Conservation (phyloP, 768 basidiomycete genomes). For the Collybia nuda region DNA sequence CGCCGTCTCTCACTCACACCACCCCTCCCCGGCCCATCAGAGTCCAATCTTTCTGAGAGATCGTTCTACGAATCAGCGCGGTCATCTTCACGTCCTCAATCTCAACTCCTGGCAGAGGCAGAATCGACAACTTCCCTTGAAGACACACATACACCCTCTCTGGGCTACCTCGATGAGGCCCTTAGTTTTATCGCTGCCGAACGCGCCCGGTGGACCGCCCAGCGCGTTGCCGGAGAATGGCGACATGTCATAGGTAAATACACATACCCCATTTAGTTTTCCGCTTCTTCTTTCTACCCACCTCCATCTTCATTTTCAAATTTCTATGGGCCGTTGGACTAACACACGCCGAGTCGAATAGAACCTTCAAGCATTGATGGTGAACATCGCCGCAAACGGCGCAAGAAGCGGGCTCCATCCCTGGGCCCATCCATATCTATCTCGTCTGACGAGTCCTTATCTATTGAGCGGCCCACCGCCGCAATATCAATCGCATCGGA, state of each 20-base stretch:
- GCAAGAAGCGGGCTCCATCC: conserved; percentile 22
- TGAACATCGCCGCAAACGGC: conserved; percentile 27
- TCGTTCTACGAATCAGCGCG: too few species aligned
- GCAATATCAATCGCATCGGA: too few species aligned
- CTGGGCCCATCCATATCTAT: background rate
- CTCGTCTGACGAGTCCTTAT: background rate
- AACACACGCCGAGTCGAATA: conserved; percentile 19
- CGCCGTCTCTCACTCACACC: background rate
- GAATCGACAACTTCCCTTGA: conserved; percentile 8
- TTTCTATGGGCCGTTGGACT: background rate
- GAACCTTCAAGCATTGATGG: conserved; percentile 16
- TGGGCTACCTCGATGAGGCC: conserved; percentile 73
- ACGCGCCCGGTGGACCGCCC: conserved; percentile 57
- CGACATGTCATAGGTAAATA: conserved; percentile 39
- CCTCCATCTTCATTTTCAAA: background rate
- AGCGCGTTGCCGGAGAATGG: conserved; percentile 30
- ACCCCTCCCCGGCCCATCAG: too few species aligned
- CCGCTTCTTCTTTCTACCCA: background rate
- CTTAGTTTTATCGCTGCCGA: conserved; percentile 77
- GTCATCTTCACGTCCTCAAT: too few species aligned
- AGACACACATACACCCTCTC: conserved; percentile 51
- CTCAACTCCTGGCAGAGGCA: too few species aligned
- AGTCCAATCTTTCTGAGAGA: too few species aligned
- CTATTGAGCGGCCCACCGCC: background rate
- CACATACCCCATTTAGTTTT: background rate